Percentiles rank a stretch among this genome's conserved stretches.
These are phyloP conservation scores for Macadamia tetraphylla DNA, from an alignment of 164 flowering plant species.

Conservation along the genomic window DNA sequence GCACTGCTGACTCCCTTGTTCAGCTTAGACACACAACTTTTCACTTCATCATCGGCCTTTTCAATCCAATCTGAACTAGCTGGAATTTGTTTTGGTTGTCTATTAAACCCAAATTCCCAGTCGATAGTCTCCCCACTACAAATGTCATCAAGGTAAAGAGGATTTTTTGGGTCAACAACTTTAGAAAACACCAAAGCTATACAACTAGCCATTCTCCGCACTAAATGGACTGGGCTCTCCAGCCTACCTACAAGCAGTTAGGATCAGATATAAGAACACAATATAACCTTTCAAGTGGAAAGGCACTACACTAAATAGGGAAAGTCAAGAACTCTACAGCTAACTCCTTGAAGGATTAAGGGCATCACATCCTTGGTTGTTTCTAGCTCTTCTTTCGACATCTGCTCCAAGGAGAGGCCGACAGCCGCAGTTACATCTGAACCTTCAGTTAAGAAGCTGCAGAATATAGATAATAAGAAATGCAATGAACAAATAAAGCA, in stretches of 20 bases:
- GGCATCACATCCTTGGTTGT: conserved; percentile 62
- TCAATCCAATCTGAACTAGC: conserved; percentile 12
- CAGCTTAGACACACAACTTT: conserved; percentile 8
- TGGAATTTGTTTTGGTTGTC: conserved; percentile 13
- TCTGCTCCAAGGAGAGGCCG: conserved; percentile 74
- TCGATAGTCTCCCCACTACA: conserved; percentile 54
- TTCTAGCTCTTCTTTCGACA: conserved; percentile 82
- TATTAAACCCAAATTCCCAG: conserved; percentile 77
- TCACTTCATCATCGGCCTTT: conserved; percentile 15
- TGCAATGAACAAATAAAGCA: neutral
- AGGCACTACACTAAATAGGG: conserved; percentile 2
- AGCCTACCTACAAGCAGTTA: conserved; percentile 66
- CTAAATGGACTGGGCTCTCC: conserved; percentile 64
- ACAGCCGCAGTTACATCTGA: conserved; percentile 87
- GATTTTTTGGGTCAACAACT: conserved; percentile 88
- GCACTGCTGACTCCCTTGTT: conserved; percentile 17
- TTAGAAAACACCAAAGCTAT: conserved; percentile 84
- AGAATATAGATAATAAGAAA: conserved; percentile 4
- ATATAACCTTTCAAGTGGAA: conserved; percentile 2
- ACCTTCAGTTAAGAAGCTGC: conserved; percentile 31
- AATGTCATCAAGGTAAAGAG: conserved; percentile 87
- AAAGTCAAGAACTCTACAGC: conserved; percentile 48
- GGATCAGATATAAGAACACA: conserved; percentile 11
- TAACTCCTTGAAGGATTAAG: conserved; percentile 89
- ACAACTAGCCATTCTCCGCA: conserved; percentile 83